Evolutionary conservation across 371 early-diverging fungal genomes (phyloP).

Genomic region (Mucor lusitanicus): DNA sequence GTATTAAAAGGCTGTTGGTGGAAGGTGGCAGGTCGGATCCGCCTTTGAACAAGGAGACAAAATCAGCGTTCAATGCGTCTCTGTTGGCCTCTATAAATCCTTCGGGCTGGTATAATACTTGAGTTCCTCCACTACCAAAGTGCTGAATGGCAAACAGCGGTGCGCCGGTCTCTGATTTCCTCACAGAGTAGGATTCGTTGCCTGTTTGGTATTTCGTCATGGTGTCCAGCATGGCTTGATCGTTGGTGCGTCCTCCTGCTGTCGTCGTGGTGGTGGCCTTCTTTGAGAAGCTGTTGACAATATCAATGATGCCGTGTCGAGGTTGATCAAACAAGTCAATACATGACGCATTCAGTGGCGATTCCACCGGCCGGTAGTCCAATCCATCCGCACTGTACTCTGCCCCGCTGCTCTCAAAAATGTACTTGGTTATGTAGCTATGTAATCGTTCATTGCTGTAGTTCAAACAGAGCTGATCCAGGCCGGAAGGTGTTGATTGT

Average conservation of each 20-base stretch:
- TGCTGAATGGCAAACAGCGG: constrained; percentile 76
- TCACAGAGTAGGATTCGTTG: constrained; percentile 48
- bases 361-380: constrained; percentile 41
- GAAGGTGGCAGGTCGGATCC: constrained; percentile 25
- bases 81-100: constrained; percentile 71
- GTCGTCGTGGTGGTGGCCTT: not conserved
- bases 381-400: constrained; percentile 62
- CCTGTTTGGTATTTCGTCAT: constrained; percentile 42
- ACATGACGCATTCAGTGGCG: constrained; percentile 53
- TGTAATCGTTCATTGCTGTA: constrained; percentile 85
- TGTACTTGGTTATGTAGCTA: constrained; percentile 63
- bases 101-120: constrained; percentile 46
- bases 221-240: constrained; percentile 41
- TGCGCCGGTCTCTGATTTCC: constrained; percentile 25
- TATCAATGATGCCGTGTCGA: constrained; percentile 40
- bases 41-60: constrained; percentile 71
- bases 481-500: not conserved
- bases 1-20: not conserved
- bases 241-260: constrained; percentile 22
- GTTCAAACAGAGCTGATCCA: constrained; percentile 67
- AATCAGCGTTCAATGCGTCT: constrained; percentile 76
- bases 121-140: constrained; percentile 71
- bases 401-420: constrained; percentile 61
- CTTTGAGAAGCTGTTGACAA: constrained; percentile 7
- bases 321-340: constrained; percentile 54